A percentile compares a stretch with the other conserved stretches of the same genome.
Conservation (phyloP, 345 rosid species). For the Citrus hindsii region DNA sequence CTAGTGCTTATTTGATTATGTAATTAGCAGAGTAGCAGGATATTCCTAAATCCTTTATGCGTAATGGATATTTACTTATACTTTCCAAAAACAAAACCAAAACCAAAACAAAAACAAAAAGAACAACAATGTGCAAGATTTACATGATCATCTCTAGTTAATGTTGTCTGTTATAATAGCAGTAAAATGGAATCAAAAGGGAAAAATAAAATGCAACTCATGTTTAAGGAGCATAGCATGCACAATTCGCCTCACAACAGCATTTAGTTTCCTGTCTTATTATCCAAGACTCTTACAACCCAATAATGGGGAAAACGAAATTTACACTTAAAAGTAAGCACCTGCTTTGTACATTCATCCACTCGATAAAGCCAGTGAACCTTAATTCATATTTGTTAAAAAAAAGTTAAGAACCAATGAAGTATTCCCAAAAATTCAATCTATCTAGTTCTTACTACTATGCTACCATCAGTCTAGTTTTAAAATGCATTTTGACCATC, state of each 20-base stretch:
- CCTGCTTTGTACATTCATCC: not conserved
- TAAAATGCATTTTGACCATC: not conserved
- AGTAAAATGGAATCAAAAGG: not conserved
- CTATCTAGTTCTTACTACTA: constrained; percentile 10
- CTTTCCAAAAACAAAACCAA: no score
- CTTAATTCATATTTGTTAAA: no score
- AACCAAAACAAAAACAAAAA: no score
- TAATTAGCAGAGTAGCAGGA: no score
- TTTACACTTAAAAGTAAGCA: not conserved
- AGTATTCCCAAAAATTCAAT: not conserved
- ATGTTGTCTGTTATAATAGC: not conserved
- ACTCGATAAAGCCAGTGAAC: not conserved
- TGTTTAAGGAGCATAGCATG: not conserved
- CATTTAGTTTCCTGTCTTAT: not conserved
- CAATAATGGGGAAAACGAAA: not conserved
- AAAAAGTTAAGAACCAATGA: not conserved
- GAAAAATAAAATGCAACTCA: not conserved
- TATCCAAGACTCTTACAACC: not conserved
- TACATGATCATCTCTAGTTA: not conserved
- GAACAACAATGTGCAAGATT: not conserved
- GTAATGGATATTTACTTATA: no score
- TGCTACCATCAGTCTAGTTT: not conserved
- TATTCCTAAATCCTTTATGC: no score
- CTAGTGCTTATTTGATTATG: no score
- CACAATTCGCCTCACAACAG: not conserved